Conservation (phyloP, 495 filamentous ascomycete genomes). For the Penicillium steckii region DNA sequence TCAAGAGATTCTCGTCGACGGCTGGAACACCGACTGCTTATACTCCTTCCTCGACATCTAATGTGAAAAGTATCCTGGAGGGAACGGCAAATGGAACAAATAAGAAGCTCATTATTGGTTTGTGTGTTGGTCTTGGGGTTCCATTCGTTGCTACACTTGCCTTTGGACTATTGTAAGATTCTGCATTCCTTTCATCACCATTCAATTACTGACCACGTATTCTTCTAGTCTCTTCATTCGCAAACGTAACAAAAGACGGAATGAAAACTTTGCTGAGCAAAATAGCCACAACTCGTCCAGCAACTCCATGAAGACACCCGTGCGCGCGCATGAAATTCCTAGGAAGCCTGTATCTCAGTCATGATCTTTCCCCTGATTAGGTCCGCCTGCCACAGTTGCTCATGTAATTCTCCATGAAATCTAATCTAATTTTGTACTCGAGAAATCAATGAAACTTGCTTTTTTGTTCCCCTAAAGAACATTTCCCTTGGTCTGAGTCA, state of each 20-base stretch:
- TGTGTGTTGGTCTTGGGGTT: constrained; percentile 43
- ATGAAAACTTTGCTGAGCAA: neutral
- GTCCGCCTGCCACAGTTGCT: too few species aligned
- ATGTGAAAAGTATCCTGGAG: neutral
- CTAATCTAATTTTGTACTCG: too few species aligned
- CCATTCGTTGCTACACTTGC: constrained; percentile 33
- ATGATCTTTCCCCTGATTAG: neutral
- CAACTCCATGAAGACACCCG: neutral
- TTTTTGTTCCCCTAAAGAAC: neutral
- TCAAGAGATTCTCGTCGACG: constrained; percentile 31
- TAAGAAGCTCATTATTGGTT: constrained; percentile 41
- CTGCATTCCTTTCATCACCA: neutral
- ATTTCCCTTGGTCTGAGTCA: neutral
- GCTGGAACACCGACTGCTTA: constrained; percentile 32
- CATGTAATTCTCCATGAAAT: neutral
- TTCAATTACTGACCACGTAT: neutral
- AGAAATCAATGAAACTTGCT: too few species aligned
- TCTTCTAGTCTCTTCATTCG: neutral
- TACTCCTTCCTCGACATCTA: constrained; percentile 13
- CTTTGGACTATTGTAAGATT: constrained; percentile 33
- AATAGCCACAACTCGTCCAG: neutral
- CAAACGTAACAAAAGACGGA: neutral
- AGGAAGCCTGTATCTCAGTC: neutral
- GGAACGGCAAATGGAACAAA: constrained; percentile 11
- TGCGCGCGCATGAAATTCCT: neutral